Evolutionary conservation across 768 basidiomycete species (phyloP), one percentile per base, ranked within the genome.

Genomic region (Chiua virens): DNA sequence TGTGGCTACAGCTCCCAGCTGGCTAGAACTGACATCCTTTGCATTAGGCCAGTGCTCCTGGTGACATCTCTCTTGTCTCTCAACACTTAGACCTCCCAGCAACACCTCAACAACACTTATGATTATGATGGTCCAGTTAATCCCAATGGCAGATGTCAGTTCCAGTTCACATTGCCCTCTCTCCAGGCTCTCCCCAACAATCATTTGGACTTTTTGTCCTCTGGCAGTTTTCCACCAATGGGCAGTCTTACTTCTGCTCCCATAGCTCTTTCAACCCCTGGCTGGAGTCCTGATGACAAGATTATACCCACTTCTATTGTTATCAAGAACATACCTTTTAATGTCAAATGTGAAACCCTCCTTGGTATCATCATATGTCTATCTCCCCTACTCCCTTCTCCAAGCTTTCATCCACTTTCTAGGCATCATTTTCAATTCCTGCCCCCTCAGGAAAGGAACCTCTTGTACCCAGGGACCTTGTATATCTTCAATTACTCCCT

Each of bases 321-420:
- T 67, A 98, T 99, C 72, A 99, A 99, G 83, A 98, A 98, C 78
- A 99, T 99, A 75, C 96, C 96, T 59, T 99, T 99, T 79, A 94
- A 94, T 64, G 93, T 98, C 59, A 92, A 94, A 75, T 86, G 92
- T 65, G 96, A 98, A 75, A 92, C 92, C 39, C 82, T 99, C 60
- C 85, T 98, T 27, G 25, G 25, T 8, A 27, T 27, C 25, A 4
- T 27, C 25, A 27, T 27, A 27, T 27, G 25, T 27, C 25, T 27
- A 8, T 27, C 25, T 27, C 25, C 25, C 5, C 25, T 27, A 27
- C 8, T 27, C 25, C 8, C 25, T 8, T 8, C 25, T 27, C 8
- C 25, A 27, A 5, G 5, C 8, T 27, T 27, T 27, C 25, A 27
- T 27, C 25, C 4, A 27, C 8, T 8, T 27, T 27, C 25, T 27